A percentile compares a stretch with the other conserved stretches of the same genome.
These are phyloP conservation scores for Zymoseptoria ardabiliae DNA, from an alignment of 2,329 filamentous ascomycete species.

Conservation along the genomic window DNA sequence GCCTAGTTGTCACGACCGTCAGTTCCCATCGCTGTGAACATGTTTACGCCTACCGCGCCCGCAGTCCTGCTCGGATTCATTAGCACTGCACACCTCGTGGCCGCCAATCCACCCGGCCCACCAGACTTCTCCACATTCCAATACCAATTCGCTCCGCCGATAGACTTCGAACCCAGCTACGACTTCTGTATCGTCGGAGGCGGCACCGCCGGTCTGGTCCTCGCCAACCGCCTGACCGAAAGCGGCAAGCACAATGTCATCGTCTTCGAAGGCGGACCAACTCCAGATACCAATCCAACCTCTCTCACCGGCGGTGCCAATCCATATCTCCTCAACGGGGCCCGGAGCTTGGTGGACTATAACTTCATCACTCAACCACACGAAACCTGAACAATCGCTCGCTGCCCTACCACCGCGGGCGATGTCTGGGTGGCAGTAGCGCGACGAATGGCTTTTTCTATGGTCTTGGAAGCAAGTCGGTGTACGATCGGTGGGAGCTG, in stretches of 20 bases:
- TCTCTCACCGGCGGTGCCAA: slow-evolving; percentile 10
- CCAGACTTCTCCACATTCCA: slow-evolving; percentile 13
- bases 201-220: slow-evolving; percentile 17
- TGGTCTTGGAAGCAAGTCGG: slow-evolving; percentile 5
- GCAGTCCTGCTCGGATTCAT: background rate
- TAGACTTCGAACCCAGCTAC: slow-evolving; percentile 8
- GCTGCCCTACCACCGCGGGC: slow-evolving; percentile 11
- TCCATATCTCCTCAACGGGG: slow-evolving; percentile 12
- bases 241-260: slow-evolving; percentile 10
- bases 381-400: slow-evolving; percentile 12
- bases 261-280: slow-evolving; percentile 12
- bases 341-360: slow-evolving; percentile 10
- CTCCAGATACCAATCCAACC: slow-evolving; percentile 8
- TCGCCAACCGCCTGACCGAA: slow-evolving; percentile 17
- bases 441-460: slow-evolving; percentile 14
- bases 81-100: background rate
- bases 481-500: slow-evolving; percentile 12
- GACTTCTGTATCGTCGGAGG: slow-evolving; percentile 15
- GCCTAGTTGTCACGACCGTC: background rate
- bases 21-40: background rate
- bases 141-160: slow-evolving; percentile 6
- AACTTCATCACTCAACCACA: slow-evolving; percentile 11
- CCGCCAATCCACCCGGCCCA: background rate
- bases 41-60: background rate
- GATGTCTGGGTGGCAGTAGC: slow-evolving; percentile 12